Evolutionary conservation across 139 green algal genomes (phyloP).

Genomic region (Tetraselmis striata): DNA sequence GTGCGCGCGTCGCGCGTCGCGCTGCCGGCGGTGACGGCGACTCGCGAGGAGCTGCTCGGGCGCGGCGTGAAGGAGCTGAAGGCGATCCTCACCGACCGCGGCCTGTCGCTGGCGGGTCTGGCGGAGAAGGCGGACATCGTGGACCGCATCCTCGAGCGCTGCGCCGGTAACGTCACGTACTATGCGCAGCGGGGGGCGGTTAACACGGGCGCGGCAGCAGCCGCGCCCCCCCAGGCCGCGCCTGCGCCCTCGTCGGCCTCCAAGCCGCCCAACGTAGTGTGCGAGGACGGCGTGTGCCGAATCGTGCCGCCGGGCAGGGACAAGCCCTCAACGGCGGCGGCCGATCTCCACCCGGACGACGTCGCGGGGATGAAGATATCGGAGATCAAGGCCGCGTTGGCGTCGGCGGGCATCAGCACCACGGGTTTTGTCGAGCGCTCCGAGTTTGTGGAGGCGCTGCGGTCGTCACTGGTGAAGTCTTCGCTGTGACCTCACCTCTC

Average conservation of each 20-base stretch:
- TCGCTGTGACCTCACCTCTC: too few relatives aligned
- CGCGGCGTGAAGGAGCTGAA: conserved; percentile 25
- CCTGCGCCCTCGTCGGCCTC: neutral
- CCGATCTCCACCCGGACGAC: neutral
- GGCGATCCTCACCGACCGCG: conserved; percentile 19
- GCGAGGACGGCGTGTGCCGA: neutral
- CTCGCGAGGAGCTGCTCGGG: conserved; percentile 20
- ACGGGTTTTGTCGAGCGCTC: neutral
- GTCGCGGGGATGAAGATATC: neutral
- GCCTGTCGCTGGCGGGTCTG: conserved; percentile 16
- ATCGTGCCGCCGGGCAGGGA: neutral
- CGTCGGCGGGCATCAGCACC: neutral
- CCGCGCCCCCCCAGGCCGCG: too few relatives aligned
- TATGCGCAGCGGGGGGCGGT: conserved; percentile 1
- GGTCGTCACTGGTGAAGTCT: neutral
- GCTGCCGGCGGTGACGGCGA: conserved; percentile 19
- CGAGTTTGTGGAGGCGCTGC: neutral
- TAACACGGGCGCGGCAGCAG: too few relatives aligned
- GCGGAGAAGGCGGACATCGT: conserved; percentile 34
- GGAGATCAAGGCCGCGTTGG: neutral
- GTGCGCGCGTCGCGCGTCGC: conserved; percentile 1
- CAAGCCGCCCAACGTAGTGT: neutral
- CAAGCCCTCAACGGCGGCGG: too few relatives aligned
- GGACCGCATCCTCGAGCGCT: conserved; percentile 27
- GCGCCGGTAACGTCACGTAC: conserved; percentile 26